Evolutionary conservation across 148 eudicot genomes (phyloP).

Genomic region (Chenopodium suecicum): DNA sequence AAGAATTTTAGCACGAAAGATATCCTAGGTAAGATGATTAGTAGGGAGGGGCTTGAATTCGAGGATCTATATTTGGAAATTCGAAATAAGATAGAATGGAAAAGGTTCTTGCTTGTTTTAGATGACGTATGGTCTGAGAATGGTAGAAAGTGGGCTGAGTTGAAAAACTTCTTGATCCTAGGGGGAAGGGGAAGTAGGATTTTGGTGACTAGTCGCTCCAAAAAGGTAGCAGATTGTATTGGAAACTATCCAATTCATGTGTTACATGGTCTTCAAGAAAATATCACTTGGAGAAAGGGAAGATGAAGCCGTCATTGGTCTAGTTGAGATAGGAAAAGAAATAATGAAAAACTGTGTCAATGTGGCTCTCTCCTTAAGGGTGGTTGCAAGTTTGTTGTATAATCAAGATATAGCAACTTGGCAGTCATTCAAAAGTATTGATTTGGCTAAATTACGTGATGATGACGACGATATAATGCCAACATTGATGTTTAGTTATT

Average conservation of each 20-base stretch:
- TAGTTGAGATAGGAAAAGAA: background rate
- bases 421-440: background rate
- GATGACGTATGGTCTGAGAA: background rate
- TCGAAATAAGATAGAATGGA: no score
- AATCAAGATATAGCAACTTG: background rate
- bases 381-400: background rate
- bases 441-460: no score
- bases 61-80: no score
- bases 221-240: no score
- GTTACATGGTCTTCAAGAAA: no score
- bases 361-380: background rate
- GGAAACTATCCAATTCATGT: no score
- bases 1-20: no score
- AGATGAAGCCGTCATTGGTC: background rate
- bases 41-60: no score
- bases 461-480: no score
- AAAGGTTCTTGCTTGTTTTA: no score
- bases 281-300: background rate
- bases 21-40: no score
- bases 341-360: conserved; percentile 4
- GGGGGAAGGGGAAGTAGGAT: background rate
- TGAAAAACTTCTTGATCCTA: conserved; percentile 2
- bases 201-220: background rate
- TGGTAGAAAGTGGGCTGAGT: background rate
- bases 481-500: no score